These are phyloP conservation scores for Aspergillus hiratsukae DNA, from an alignment of 2,329 filamentous ascomycete species.

Conservation along the genomic window DNA sequence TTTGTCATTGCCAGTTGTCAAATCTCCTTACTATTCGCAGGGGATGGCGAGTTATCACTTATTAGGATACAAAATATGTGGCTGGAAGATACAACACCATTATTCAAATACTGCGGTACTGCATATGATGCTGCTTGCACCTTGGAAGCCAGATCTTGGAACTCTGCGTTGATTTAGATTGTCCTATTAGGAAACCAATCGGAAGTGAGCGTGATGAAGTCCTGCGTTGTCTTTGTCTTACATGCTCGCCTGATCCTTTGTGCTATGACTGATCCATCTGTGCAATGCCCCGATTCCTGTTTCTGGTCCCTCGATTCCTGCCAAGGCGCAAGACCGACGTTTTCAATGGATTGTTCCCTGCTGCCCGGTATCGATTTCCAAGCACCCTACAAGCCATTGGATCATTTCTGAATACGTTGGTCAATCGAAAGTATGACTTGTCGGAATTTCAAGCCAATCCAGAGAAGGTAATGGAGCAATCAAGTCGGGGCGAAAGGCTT, in stretches of 20 bases:
- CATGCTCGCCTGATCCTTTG: background rate
- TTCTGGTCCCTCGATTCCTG: background rate
- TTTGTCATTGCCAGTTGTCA: background rate
- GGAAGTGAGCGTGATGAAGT: background rate
- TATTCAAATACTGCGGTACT: background rate
- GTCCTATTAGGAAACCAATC: background rate
- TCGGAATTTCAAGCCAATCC: background rate
- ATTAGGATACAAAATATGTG: background rate
- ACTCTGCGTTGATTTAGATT: background rate
- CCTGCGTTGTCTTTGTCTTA: background rate
- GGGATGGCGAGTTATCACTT: too few relatives aligned
- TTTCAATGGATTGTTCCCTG: background rate
- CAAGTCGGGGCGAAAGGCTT: too few relatives aligned
- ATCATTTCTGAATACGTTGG: background rate
- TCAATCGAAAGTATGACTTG: background rate
- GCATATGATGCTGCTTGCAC: background rate
- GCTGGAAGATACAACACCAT: background rate
- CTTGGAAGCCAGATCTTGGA: background rate
- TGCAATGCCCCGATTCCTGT: background rate
- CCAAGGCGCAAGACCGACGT: background rate
- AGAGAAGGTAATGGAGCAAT: background rate
- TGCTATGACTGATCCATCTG: background rate
- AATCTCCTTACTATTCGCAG: too few relatives aligned
- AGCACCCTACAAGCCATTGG: background rate
- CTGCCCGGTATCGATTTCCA: background rate